Base-by-base conservation (phyloP, 129 eudicot species). In the Cynara cardunculus region DNA sequence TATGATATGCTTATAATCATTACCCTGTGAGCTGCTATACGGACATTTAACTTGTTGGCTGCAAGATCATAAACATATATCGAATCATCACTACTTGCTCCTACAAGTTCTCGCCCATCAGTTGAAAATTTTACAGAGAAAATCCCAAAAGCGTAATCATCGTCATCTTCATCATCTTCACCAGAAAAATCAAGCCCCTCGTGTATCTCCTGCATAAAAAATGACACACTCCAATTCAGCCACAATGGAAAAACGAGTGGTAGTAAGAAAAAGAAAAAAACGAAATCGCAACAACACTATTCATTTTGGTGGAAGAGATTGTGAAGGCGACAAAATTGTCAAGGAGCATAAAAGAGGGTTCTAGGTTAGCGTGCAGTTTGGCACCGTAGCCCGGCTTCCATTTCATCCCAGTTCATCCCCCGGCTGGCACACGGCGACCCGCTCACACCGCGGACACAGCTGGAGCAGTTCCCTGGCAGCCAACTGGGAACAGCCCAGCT, bases 71-170 rank as follows among this genome's bases (percentile, higher is more conserved):
- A 94, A 66, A 91, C 89, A 72, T 94, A 91, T 80, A 94, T 91
- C 6, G 97, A 75, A 31, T 84, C 84, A 72, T 91, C 93, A 72
- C 89, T 90, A 80, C 97, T 91, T 76, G 90, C 91, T 39, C 97
- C 98, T 19, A 94, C 97, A 83, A 94, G 84, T 71, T 94, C 98
- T 73, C 96, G 87, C 74, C 98, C 98, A 85, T 94, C 98, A 5
- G 84, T 94, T 14, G 98, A 91, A 80, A 94, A 94, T 61, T 94
- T 94, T 10, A 94, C 93, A 14, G 98, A 91, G 76, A 94, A 94
- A 32, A 94, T 91, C 69, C 96, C 97, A 83, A 91, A 91, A 70
- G 88, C 37, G 75, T 86, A 84, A 66, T 87, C 85, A 26, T 90
- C 83, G 61, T 80, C 84, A 27, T 84, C 90, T 14, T 80, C 87